Conservation (phyloP, 305 asterid species). For the Fraxinus ornus region DNA sequence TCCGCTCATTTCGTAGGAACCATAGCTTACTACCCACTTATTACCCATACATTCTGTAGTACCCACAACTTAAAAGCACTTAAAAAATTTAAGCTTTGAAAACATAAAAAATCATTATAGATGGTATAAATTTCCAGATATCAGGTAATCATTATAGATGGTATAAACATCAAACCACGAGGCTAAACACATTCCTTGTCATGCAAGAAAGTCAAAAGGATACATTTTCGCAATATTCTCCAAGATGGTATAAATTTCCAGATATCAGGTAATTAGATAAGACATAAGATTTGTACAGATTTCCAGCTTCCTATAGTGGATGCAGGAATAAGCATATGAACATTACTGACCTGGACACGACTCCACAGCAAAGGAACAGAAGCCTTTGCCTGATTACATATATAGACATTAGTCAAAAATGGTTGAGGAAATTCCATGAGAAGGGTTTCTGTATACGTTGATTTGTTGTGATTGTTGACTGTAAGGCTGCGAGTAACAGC, state of each 20-base stretch:
- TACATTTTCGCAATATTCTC: not conserved
- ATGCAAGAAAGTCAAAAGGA: not conserved
- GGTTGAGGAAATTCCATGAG: slow-evolving; percentile 95
- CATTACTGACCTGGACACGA: slow-evolving; percentile 85
- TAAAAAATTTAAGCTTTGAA: not conserved
- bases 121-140: no score
- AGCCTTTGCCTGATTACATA: slow-evolving; percentile 81
- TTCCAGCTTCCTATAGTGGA: not conserved
- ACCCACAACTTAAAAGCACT: not conserved
- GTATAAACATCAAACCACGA: not conserved
- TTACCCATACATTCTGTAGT: not conserved
- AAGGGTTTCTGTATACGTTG: slow-evolving; percentile 89
- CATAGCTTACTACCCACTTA: not conserved
- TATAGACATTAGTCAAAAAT: slow-evolving; percentile 78
- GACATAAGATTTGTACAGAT: not conserved
- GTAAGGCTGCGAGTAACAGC: slow-evolving; percentile 94
- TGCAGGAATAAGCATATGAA: not conserved
- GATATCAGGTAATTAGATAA: not conserved
- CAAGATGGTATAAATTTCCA: not conserved
- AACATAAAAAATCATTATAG: not conserved
- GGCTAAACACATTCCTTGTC: not conserved
- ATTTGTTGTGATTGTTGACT: slow-evolving; percentile 73
- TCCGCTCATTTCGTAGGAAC: not conserved
- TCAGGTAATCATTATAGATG: no score
- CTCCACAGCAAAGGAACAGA: slow-evolving; percentile 98